Evolutionary conservation across 305 asterid genomes (phyloP).

Genomic region (Fraxinus latifolia): DNA sequence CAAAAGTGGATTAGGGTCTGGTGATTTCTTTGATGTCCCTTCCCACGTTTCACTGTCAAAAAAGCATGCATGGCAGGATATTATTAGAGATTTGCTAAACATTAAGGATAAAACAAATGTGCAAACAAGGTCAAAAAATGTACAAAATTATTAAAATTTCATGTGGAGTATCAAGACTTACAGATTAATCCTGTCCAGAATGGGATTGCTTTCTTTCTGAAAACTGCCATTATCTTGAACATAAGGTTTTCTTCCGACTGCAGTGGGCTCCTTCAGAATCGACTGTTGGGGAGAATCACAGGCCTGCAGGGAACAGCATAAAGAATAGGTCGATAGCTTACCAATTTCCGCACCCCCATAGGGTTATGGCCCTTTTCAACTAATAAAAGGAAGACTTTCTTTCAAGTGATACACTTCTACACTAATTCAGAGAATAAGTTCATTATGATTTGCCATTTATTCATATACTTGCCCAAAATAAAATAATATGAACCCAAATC

Average conservation of each 20-base stretch:
- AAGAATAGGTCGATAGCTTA: not conserved
- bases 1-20: slow-evolving; percentile 50
- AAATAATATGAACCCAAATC: not conserved
- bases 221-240: slow-evolving; percentile 28
- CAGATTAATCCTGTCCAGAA: slow-evolving; percentile 71
- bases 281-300: slow-evolving; percentile 21
- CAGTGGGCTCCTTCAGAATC: slow-evolving; percentile 26
- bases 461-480: not conserved
- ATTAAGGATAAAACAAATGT: not conserved
- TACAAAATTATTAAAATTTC: not conserved
- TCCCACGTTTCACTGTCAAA: slow-evolving; percentile 57
- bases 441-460: not conserved
- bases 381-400: not conserved
- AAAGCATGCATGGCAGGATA: not conserved
- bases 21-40: slow-evolving; percentile 45
- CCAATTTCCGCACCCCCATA: not conserved
- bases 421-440: not conserved
- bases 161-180: slow-evolving; percentile 29
- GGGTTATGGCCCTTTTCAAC: not conserved
- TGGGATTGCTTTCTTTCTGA: slow-evolving; percentile 39
- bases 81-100: not conserved
- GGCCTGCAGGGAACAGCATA: slow-evolving; percentile 26
- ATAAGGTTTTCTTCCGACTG: slow-evolving; percentile 26
- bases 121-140: not conserved
- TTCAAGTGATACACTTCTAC: not conserved